Percentiles rank a stretch among this genome's conserved stretches.
These are phyloP conservation scores for Lagenidium giganteum DNA, from an alignment of 352 stramenopile genomes.

Conservation along the genomic window DNA sequence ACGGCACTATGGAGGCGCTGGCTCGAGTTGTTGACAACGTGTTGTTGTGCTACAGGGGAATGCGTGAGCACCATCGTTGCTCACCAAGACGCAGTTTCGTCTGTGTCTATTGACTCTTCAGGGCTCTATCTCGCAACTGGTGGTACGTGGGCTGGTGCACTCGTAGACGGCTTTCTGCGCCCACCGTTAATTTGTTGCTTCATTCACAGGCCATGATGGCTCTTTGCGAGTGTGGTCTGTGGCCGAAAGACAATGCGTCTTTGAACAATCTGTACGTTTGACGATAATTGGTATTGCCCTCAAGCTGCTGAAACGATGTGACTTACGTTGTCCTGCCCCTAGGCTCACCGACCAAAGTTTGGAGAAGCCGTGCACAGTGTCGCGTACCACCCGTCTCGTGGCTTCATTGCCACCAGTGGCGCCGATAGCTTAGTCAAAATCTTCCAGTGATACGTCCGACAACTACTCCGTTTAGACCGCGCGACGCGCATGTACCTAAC, in stretches of 20 bases:
- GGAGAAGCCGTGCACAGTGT: slow-evolving; percentile 61
- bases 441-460: slow-evolving; percentile 67
- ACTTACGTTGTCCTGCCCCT: too few relatives aligned
- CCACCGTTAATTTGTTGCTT: too few relatives aligned
- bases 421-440: slow-evolving; percentile 80
- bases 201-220: slow-evolving; percentile 61
- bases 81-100: slow-evolving; percentile 69
- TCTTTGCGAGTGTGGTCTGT: slow-evolving; percentile 71
- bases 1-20: too few relatives aligned
- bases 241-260: slow-evolving; percentile 59
- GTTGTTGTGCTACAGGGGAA: slow-evolving; percentile 46
- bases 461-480: too few relatives aligned
- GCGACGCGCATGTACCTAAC: too few relatives aligned
- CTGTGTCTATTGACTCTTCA: slow-evolving; percentile 56
- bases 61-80: slow-evolving; percentile 58
- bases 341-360: slow-evolving; percentile 70
- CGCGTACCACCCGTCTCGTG: slow-evolving; percentile 55
- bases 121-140: slow-evolving; percentile 60
- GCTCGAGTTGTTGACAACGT: too few relatives aligned
- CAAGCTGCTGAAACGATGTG: slow-evolving; percentile 1
- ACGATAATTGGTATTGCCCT: too few relatives aligned
- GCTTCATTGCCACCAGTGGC: slow-evolving; percentile 62
- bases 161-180: too few relatives aligned
- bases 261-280: slow-evolving; percentile 64
- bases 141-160: slow-evolving; percentile 16